Base-by-base conservation (phyloP, 78 protist species). In the Cavenderia fasciculata region DNA sequence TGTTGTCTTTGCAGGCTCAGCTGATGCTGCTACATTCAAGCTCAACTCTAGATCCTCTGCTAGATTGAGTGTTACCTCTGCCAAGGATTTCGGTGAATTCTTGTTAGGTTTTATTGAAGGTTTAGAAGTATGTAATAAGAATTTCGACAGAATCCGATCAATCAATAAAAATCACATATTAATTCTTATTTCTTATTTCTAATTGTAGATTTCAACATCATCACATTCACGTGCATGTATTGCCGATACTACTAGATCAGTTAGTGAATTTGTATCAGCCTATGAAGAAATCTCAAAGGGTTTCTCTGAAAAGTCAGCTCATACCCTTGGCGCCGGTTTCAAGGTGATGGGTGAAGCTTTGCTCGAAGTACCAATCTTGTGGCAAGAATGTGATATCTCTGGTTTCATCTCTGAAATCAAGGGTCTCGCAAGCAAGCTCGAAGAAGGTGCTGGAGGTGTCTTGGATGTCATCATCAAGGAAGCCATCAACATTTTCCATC, bases 401-500 rank as follows among this genome's bases (percentile, higher is more conserved):
- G 47, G 25, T 19, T 71, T 82, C n/a, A 36, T 71, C 25, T 11
- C 49, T 63, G 89, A 82, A 59, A 82, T 82, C 38, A 36, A 38
- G 34, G 18, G 74, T 4, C 19, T 82, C 23, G 71, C 89, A 19
- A 23, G 29, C 4, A 47, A 41, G 47, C 33, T 82, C 1, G 23
- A 36, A 27, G 8, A 23, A 2, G 92, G 75, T 43, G 44, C 40
- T 41, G 78, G 51, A n/a, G 75, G 76, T 25, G 27, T 69, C 11
- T 43, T 70, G 18, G 34, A 70, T 27, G 77, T 86, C 16, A 21
- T 40, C 68, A 59, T 86, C 16, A 33, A 56, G 2, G 92, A 86
- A 71, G 47, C 4, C 12, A 54, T 86, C 33, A 74, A 86, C 59
- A 86, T 86, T 25, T 72, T 72, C 70, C 72, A 74, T 41, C 27